Percentiles rank a stretch among this genome's conserved stretches.
Evolutionary conservation across 331 rosid species (phyloP).

Genomic region (Malus hybrid): DNA sequence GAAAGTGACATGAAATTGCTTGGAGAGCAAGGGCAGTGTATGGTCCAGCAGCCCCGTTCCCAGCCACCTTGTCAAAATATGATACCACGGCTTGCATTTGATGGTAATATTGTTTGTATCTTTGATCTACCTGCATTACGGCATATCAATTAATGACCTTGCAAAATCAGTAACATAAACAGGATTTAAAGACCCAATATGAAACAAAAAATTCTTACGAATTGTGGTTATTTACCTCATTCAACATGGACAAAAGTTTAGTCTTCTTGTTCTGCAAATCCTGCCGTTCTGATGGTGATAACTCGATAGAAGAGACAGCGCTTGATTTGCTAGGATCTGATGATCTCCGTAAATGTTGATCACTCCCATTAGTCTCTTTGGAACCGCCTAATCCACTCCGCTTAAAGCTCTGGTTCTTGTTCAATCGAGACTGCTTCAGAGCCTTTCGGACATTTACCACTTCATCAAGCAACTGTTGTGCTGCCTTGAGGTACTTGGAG

Average conservation of each 20-base stretch:
- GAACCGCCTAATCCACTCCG: slow-evolving; percentile 34
- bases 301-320: slow-evolving; percentile 37
- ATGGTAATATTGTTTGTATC: slow-evolving; percentile 69
- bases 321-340: slow-evolving; percentile 39
- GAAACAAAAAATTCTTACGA: not conserved
- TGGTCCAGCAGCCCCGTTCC: slow-evolving; percentile 77
- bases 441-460: slow-evolving; percentile 64
- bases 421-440: slow-evolving; percentile 51
- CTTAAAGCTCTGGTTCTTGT: slow-evolving; percentile 35
- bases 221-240: slow-evolving; percentile 50
- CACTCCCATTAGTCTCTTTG: slow-evolving; percentile 51
- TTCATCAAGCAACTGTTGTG: slow-evolving; percentile 80
- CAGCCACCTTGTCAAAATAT: slow-evolving; percentile 67
- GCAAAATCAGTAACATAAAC: not conserved
- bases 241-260: slow-evolving; percentile 70
- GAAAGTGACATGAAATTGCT: slow-evolving; percentile 84
- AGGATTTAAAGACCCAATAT: not conserved
- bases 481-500: slow-evolving; percentile 59
- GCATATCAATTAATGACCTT: not conserved
- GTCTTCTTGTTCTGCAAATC: slow-evolving; percentile 64
- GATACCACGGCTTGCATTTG: slow-evolving; percentile 74
- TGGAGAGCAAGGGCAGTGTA: slow-evolving; percentile 72
- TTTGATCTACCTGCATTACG: slow-evolving; percentile 62
- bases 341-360: slow-evolving; percentile 36
- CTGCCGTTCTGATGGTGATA: slow-evolving; percentile 60